These are phyloP conservation scores for Penicillium thymicola DNA, from an alignment of 2,329 filamentous ascomycete genomes.

Conservation along the genomic window DNA sequence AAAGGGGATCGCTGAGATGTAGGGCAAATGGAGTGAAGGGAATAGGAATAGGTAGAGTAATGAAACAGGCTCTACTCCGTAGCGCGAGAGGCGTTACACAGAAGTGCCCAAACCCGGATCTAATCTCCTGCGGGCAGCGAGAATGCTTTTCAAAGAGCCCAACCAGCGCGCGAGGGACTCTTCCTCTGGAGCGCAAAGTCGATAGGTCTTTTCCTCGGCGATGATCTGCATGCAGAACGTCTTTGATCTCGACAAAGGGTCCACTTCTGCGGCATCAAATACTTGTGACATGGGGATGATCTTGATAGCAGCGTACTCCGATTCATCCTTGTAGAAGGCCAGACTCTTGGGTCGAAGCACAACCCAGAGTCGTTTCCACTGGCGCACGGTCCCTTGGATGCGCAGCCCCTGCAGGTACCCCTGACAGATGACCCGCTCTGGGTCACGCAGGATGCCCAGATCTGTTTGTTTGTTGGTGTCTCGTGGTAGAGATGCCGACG, in stretches of 20 bases:
- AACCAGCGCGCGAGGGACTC: slow-evolving; percentile 79
- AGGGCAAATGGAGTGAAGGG: neutral
- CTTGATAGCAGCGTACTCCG: slow-evolving; percentile 82
- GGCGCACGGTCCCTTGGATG: slow-evolving; percentile 72
- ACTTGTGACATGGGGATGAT: slow-evolving; percentile 76
- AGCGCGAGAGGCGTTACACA: slow-evolving; percentile 1
- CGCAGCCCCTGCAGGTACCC: slow-evolving; percentile 84
- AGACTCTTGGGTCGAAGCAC: slow-evolving; percentile 82
- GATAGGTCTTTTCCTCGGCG: slow-evolving; percentile 81
- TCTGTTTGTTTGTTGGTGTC: slow-evolving; percentile 64
- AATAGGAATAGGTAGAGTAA: neutral
- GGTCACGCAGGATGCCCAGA: slow-evolving; percentile 57
- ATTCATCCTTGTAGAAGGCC: slow-evolving; percentile 87
- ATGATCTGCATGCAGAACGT: slow-evolving; percentile 87
- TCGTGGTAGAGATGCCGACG: slow-evolving; percentile 30
- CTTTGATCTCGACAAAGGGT: slow-evolving; percentile 81
- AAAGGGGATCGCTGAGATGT: neutral
- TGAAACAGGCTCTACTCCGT: neutral
- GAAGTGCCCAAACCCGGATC: slow-evolving; percentile 20
- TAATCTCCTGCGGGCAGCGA: slow-evolving; percentile 37
- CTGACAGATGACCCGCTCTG: slow-evolving; percentile 89
- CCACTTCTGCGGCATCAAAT: slow-evolving; percentile 88
- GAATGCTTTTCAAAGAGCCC: slow-evolving; percentile 79
- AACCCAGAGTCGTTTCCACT: slow-evolving; percentile 95
- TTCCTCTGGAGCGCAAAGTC: slow-evolving; percentile 75